Evolutionary conservation across 106 monocot genomes (phyloP).

Genomic region (Phalaenopsis aphrodite): DNA sequence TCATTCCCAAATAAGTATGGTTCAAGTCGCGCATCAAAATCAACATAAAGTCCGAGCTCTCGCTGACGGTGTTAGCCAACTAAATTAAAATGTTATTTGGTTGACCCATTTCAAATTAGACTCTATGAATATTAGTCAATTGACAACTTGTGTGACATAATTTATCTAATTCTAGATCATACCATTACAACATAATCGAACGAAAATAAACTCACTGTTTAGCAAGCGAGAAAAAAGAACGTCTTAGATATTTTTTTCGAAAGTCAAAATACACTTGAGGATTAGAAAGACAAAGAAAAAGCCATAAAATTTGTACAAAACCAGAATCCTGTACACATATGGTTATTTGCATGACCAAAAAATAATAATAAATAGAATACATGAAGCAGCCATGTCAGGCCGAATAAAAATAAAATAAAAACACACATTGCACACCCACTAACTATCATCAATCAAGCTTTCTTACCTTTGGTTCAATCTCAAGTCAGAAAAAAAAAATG

Average conservation of each 20-base stretch:
- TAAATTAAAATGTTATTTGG: too few relatives aligned
- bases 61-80: too few relatives aligned
- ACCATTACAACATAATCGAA: not conserved
- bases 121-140: too few relatives aligned
- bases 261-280: not conserved
- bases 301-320: not conserved
- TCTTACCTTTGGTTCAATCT: not conserved
- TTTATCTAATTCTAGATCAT: too few relatives aligned
- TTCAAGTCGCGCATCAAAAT: too few relatives aligned
- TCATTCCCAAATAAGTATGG: too few relatives aligned
- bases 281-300: not conserved
- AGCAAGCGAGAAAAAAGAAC: too few relatives aligned
- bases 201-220: not conserved
- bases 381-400: not conserved
- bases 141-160: too few relatives aligned
- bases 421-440: not conserved
- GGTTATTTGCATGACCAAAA: not conserved
- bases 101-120: too few relatives aligned
- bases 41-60: too few relatives aligned
- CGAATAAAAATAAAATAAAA: not conserved
- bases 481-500: not conserved
- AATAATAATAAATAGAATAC: not conserved
- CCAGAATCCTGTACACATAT: constrained; percentile 1
- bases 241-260: not conserved
- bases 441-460: constrained; percentile 1